Evolutionary conservation across 495 filamentous ascomycete genomes (phyloP).

Genomic region (Sabuloglossum arenarium): DNA sequence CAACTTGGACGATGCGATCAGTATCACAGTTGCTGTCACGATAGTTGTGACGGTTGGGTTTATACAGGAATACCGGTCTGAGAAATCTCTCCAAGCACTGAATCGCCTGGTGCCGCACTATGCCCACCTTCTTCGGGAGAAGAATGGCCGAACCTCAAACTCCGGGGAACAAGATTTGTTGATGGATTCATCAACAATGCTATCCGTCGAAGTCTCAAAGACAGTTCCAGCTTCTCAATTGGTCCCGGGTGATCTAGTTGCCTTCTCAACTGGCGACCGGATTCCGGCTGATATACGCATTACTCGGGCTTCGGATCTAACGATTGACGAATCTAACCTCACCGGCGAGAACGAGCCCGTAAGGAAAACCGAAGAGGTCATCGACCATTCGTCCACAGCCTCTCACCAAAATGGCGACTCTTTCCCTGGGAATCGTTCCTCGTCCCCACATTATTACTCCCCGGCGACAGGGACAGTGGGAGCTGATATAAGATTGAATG

Average conservation of each 20-base stretch:
- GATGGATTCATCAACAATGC: conserved; percentile 16
- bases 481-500: conserved; percentile 39
- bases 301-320: conserved; percentile 64
- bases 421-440: neutral
- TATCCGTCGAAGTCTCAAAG: conserved; percentile 36
- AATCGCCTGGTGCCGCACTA: conserved; percentile 86
- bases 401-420: conserved; percentile 5
- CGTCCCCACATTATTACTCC: conserved; percentile 22
- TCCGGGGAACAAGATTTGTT: conserved; percentile 5
- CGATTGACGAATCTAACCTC: conserved; percentile 92
- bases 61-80: conserved; percentile 90
- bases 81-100: conserved; percentile 90
- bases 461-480: conserved; percentile 41
- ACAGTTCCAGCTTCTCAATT: conserved; percentile 73
- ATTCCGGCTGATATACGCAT: conserved; percentile 95
- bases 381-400: conserved; percentile 7
- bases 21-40: conserved; percentile 83
- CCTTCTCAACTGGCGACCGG: conserved; percentile 88
- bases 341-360: conserved; percentile 95
- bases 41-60: conserved; percentile 96
- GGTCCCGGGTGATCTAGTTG: conserved; percentile 77
- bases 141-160: neutral
- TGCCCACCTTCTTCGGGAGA: conserved; percentile 50
- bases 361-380: conserved; percentile 26
- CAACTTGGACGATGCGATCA: conserved; percentile 88